Percentiles rank a stretch among this genome's conserved stretches.
These are phyloP conservation scores for Echria macrotheca DNA, from an alignment of 495 filamentous ascomycete species.

Conservation along the genomic window DNA sequence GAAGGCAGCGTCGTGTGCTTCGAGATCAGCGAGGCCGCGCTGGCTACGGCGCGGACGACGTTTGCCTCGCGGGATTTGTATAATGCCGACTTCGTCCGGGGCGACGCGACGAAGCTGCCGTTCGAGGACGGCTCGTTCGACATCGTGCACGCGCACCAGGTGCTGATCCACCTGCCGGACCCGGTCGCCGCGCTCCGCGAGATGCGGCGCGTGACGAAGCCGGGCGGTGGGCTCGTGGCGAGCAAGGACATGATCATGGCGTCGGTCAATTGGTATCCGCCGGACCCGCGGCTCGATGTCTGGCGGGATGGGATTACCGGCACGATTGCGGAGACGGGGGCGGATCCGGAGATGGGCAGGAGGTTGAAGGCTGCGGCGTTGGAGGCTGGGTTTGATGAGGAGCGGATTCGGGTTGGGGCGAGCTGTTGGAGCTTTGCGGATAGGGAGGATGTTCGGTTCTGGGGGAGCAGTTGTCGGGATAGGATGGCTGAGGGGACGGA, in stretches of 20 bases:
- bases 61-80: background rate
- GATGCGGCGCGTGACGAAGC: constrained; percentile 26
- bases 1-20: constrained; percentile 36
- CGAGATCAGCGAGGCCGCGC: constrained; percentile 16
- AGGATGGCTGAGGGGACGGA: constrained; percentile 30
- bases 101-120: background rate
- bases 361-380: no score
- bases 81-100: background rate
- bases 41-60: constrained; percentile 20
- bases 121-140: constrained; percentile 42
- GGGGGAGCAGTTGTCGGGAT: constrained; percentile 24
- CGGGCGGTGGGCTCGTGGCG: constrained; percentile 48
- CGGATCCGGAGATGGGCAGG: constrained; percentile 27
- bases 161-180: constrained; percentile 44
- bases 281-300: constrained; percentile 21
- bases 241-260: constrained; percentile 46
- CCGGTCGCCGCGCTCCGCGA: constrained; percentile 18
- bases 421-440: constrained; percentile 26
- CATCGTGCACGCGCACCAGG: constrained; percentile 50
- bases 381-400: constrained; percentile 33
- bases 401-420: constrained; percentile 27
- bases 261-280: constrained; percentile 25
- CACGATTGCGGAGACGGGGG: constrained; percentile 17
- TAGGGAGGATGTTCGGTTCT: constrained; percentile 25
- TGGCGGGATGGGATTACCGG: constrained; percentile 24